phyloP scores from a whole-genome alignment of 768 basidiomycete genomes.

The Phylloporus sp. region DNA sequence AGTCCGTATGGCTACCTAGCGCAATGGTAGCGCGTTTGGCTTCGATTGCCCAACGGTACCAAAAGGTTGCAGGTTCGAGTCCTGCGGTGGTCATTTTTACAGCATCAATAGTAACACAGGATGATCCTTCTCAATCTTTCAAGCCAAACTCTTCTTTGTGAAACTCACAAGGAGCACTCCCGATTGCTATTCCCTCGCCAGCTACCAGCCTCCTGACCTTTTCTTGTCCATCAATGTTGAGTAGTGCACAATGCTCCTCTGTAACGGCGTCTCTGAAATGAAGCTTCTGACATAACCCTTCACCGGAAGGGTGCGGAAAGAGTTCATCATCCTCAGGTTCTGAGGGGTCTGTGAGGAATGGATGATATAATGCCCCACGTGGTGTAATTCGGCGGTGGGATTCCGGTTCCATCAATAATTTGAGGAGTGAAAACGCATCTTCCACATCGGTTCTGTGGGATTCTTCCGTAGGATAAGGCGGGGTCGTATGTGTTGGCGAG shows the following conservation, averaged over 20 bases:
- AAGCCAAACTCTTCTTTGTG: conserved; percentile 33
- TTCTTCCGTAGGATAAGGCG: conserved; percentile 30
- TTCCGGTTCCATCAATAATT: conserved; percentile 69
- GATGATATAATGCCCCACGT: conserved; percentile 67
- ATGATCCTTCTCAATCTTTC: conserved; percentile 1
- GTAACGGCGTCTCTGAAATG: conserved; percentile 61
- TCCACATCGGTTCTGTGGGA: conserved; percentile 53
- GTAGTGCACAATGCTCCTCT: conserved; percentile 48
- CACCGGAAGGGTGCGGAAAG: conserved; percentile 63
- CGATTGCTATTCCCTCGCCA: conserved; percentile 53
- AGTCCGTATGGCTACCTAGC: conserved; percentile 64
- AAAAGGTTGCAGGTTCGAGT: conserved; percentile 97
- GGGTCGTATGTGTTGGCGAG: conserved; percentile 11
- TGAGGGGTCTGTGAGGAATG: conserved; percentile 57
- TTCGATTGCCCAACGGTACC: conserved; percentile 75
- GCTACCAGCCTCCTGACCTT: conserved; percentile 30
- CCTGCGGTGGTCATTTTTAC: conserved; percentile 74
- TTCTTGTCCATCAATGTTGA: conserved; percentile 35
- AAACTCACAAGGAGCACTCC: conserved; percentile 57
- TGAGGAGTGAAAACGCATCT: conserved; percentile 69
- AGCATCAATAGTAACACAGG: no score
- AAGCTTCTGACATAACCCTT: conserved; percentile 58
- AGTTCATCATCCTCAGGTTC: conserved; percentile 56
- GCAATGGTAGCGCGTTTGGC: conserved; percentile 96
- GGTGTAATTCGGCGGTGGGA: conserved; percentile 76